Evolutionary conservation across 2,329 filamentous ascomycete genomes (phyloP).

Genomic region (Hypoxylon sp.): DNA sequence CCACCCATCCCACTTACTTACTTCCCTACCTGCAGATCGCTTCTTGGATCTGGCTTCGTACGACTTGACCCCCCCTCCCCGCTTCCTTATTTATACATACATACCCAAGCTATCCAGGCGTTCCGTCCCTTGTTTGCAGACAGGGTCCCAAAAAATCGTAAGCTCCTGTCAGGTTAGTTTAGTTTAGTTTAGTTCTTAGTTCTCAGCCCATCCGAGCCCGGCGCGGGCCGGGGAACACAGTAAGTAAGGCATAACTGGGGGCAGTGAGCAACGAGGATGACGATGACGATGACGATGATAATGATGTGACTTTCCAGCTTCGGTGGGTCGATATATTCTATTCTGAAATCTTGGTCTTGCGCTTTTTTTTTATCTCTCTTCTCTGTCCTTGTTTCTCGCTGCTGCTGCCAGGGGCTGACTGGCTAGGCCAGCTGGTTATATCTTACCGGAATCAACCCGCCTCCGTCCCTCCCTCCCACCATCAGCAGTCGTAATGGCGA

Average conservation of each 20-base stretch:
- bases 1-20: background rate
- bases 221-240: slow-evolving; percentile 12
- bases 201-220: slow-evolving; percentile 3
- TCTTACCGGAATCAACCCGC: slow-evolving; percentile 15
- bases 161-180: background rate
- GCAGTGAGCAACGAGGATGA: slow-evolving; percentile 2
- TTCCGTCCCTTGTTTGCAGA: background rate
- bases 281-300: slow-evolving; percentile 1
- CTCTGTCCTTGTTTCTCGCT: background rate
- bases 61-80: background rate
- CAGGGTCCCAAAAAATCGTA: background rate
- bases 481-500: slow-evolving; percentile 24
- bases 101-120: too few species aligned
- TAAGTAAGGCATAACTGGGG: slow-evolving; percentile 26
- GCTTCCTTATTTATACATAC: slow-evolving; percentile 25
- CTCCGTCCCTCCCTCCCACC: background rate
- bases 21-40: slow-evolving; percentile 1
- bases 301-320: slow-evolving; percentile 9
- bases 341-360: slow-evolving; percentile 6
- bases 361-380: background rate
- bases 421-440: slow-evolving; percentile 1
- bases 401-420: slow-evolving; percentile 3
- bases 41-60: slow-evolving; percentile 12
- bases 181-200: background rate
- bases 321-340: slow-evolving; percentile 6